Percentiles rank a stretch among this genome's conserved stretches.
Evolutionary conservation across 2,329 filamentous ascomycete species (phyloP).

Genomic region (Alternaria postmessia): DNA sequence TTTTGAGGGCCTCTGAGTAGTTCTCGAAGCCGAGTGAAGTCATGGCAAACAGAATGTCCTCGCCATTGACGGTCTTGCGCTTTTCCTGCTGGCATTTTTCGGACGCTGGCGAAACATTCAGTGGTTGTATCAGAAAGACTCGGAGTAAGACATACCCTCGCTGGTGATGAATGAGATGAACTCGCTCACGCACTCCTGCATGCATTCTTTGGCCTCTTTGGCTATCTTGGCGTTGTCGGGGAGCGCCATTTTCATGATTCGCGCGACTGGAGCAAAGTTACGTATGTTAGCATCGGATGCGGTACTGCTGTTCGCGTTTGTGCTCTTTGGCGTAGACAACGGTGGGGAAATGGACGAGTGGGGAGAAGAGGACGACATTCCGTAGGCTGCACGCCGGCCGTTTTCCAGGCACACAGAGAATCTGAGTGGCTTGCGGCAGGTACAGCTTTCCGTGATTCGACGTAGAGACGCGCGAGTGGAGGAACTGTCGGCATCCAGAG

Average conservation of each 20-base stretch:
- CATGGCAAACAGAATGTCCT: constrained; percentile 99
- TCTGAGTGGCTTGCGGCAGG: constrained; percentile 31
- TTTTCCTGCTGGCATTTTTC: constrained; percentile 99
- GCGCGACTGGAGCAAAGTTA: constrained; percentile 93
- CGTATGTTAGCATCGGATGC: constrained; percentile 88
- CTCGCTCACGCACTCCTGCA: constrained; percentile 99
- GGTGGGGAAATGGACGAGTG: constrained; percentile 48
- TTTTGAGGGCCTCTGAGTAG: constrained; percentile 96
- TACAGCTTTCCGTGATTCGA: constrained; percentile 56
- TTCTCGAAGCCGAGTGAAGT: constrained; percentile 98
- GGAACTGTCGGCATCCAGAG: constrained; percentile 55
- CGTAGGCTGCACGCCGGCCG: constrained; percentile 51
- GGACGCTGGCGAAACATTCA: constrained; percentile 69
- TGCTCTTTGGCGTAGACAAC: constrained; percentile 35
- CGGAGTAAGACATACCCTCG: constrained; percentile 73
- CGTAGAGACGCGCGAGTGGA: constrained; percentile 57
- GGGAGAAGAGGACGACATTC: constrained; percentile 57
- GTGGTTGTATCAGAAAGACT: constrained; percentile 2
- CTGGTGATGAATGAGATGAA: constrained; percentile 99
- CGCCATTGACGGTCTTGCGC: constrained; percentile 97
- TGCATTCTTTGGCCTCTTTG: constrained; percentile 99
- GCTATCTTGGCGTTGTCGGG: constrained; percentile 99
- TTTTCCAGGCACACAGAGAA: constrained; percentile 41
- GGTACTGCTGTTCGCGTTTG: constrained; percentile 41
- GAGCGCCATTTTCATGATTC: constrained; percentile 98